Percentiles rank a stretch among this genome's conserved stretches.
These are phyloP conservation scores for Penicillium herquei DNA, from an alignment of 495 filamentous ascomycete species.

Conservation along the genomic window DNA sequence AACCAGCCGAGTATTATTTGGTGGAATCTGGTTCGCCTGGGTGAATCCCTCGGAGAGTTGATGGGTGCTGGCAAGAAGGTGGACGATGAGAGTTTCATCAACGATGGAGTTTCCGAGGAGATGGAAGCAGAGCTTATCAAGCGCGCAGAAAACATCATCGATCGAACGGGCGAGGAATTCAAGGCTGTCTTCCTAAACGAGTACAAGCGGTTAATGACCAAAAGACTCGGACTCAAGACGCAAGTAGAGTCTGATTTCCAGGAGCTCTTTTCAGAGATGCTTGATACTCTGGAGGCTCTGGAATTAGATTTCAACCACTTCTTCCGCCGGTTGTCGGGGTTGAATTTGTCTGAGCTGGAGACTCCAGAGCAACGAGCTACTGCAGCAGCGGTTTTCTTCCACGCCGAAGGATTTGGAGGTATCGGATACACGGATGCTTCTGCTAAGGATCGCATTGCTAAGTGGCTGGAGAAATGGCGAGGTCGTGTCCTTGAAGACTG, in stretches of 20 bases:
- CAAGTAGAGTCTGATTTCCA: constrained; percentile 72
- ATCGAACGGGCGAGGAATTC: constrained; percentile 76
- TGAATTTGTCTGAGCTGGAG: constrained; percentile 57
- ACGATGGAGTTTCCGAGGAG: constrained; percentile 67
- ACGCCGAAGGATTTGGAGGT: constrained; percentile 58
- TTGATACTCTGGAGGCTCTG: constrained; percentile 78
- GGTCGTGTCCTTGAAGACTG: constrained; percentile 69
- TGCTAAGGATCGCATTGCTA: constrained; percentile 61
- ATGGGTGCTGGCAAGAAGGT: constrained; percentile 68
- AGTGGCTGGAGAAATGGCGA: constrained; percentile 76
- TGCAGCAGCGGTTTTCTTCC: constrained; percentile 67
- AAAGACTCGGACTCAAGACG: constrained; percentile 69
- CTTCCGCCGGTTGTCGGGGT: constrained; percentile 69
- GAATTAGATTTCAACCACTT: constrained; percentile 91
- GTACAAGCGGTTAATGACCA: constrained; percentile 79
- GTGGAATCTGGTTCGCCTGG: constrained; percentile 96
- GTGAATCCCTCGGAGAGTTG: constrained; percentile 86
- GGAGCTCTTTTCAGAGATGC: constrained; percentile 66
- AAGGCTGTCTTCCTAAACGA: constrained; percentile 79
- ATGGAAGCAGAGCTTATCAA: constrained; percentile 65
- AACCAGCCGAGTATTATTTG: constrained; percentile 96
- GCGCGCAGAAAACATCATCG: constrained; percentile 80
- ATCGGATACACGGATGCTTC: constrained; percentile 55
- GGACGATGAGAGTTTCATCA: constrained; percentile 67
- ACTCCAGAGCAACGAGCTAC: constrained; percentile 58